Conservation (phyloP, 345 rosid species). For the Erysimum cheiranthoides region DNA sequence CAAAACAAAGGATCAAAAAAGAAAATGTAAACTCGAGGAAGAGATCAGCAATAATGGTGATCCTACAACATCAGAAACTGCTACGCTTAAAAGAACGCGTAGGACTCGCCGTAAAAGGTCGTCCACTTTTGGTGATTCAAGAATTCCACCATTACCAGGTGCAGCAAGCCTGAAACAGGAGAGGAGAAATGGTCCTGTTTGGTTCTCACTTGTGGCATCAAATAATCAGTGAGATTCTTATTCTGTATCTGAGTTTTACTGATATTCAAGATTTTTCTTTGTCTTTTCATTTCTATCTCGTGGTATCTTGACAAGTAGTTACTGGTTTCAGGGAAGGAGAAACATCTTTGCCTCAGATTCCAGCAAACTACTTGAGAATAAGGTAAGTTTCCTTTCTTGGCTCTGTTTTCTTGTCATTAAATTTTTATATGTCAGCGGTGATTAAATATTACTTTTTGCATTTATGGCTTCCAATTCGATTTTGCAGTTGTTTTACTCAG, state of each 20-base stretch:
- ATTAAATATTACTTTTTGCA: neutral
- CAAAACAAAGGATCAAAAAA: constrained; percentile 62
- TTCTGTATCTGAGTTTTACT: constrained; percentile 18
- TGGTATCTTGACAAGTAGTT: constrained; percentile 39
- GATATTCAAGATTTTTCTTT: constrained; percentile 14
- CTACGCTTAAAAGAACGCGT: constrained; percentile 61
- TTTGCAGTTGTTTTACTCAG: neutral
- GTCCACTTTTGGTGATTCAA: constrained; percentile 56
- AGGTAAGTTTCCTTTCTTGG: constrained; percentile 56
- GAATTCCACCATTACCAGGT: constrained; percentile 62
- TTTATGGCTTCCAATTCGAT: neutral
- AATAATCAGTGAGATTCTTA: constrained; percentile 73
- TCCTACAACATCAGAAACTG: constrained; percentile 60
- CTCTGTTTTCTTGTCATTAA: constrained; percentile 14
- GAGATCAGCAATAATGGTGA: constrained; percentile 54
- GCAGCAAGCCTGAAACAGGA: constrained; percentile 57
- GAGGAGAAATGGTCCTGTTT: constrained; percentile 75
- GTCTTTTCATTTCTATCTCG: neutral
- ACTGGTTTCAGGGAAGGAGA: constrained; percentile 76
- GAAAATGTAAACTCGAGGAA: constrained; percentile 53
- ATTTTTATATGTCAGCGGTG: neutral
- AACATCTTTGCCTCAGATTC: constrained; percentile 82
- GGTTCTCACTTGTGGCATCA: constrained; percentile 95
- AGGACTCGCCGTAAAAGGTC: constrained; percentile 69
- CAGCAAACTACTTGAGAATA: constrained; percentile 79